Base-by-base conservation (phyloP, 2,329 filamentous ascomycete genomes). In the Trichoderma hamatum region DNA sequence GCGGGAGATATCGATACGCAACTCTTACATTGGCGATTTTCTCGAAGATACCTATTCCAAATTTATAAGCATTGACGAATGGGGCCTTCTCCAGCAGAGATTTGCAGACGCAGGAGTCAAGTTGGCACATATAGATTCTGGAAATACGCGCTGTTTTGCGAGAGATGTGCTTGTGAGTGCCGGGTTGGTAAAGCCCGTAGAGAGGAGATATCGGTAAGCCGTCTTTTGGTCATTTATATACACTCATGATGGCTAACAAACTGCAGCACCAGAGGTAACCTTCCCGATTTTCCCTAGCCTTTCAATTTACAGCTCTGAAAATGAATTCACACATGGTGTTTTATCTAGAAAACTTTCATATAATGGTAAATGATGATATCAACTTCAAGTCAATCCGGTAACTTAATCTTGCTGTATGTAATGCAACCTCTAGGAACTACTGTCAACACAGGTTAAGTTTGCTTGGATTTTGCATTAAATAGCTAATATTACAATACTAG, bases 1-100 rank as follows among this genome's bases (percentile, higher is more conserved):
- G 28, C 64, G 64, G 34, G 28, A 67, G 28, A 67, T 58, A n/a
- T 67, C 64, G 10, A 34, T 58, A 24, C 61, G 61, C 30, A 36
- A 67, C 14, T n/a, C 24, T 59, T 43, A 14, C 11, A n/a, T n/a
- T 5, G 54, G 39, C n/a, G 2, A 4, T 16, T 13, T 21, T 30
- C 26, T 54, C 6, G n/a, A 13, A 36, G 32, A 39, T 19, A n/a
- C 1, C 6, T 54, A 28, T 21, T 51, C 46, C 9, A 58, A 5
- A 6, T 67, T 67, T 28, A 30, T 67, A 51, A 32, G 16, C 6
- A n/a, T 30, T 13, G 64, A 67, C 9, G 39, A 26, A 5, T 67
- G 64, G 64, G 49, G 49, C 16, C 34, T 54, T 6, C 64, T 67
- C 11, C 14, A 59, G 51, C 54, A 36, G n/a, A 30, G 34, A 21